These are phyloP conservation scores for Diutina ranongensis DNA, from an alignment of 1,139 yeast genomes.

Conservation along the genomic window DNA sequence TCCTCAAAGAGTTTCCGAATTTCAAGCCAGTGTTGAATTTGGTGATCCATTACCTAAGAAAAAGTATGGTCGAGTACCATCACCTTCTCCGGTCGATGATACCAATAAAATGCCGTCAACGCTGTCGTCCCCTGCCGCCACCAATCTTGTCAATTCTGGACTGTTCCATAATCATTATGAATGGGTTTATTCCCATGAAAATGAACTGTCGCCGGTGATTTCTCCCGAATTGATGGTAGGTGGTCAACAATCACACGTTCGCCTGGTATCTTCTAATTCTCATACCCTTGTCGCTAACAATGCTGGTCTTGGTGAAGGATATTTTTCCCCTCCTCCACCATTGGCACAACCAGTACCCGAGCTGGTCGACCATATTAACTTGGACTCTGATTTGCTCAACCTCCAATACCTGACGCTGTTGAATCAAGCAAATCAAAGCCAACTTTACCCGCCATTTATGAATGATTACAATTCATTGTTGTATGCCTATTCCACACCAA, in stretches of 20 bases:
- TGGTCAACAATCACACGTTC: not conserved
- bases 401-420: slow-evolving; percentile 2
- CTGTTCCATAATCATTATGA: slow-evolving; percentile 1
- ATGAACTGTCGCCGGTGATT: not conserved
- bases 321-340: not conserved
- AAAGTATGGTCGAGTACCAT: not conserved
- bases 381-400: not conserved
- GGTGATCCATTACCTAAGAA: slow-evolving; percentile 29
- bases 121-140: too few species aligned
- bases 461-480: slow-evolving; percentile 3
- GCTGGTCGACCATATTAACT: not conserved
- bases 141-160: too few species aligned
- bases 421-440: not conserved
- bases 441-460: not conserved
- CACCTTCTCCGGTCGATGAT: not conserved
- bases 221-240: not conserved
- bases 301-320: not conserved
- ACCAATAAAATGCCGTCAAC: not conserved
- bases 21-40: slow-evolving; percentile 31
- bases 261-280: not conserved
- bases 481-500: not conserved
- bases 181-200: slow-evolving; percentile 2
- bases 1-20: slow-evolving; percentile 24
- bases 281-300: not conserved
- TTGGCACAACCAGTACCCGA: slow-evolving; percentile 3